These are phyloP conservation scores for Tetrapyrgos nigripes DNA, from an alignment of 1,284 basidiomycete species.

Conservation along the genomic window DNA sequence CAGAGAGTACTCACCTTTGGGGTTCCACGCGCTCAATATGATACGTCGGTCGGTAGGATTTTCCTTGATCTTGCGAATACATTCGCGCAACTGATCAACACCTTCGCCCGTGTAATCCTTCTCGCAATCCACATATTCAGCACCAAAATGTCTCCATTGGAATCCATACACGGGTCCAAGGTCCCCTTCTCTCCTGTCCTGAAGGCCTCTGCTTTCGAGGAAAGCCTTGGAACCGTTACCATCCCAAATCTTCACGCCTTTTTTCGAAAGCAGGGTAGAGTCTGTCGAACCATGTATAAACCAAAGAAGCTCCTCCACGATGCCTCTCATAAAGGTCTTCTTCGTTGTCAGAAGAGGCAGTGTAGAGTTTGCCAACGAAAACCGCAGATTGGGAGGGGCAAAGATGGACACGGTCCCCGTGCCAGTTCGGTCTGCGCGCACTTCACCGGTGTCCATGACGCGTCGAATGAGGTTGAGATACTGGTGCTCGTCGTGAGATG, in stretches of 20 bases:
- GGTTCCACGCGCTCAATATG: constrained; percentile 97
- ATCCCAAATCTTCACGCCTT: constrained; percentile 97
- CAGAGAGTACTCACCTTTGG: constrained; percentile 71
- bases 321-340: constrained; percentile 90
- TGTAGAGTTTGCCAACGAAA: constrained; percentile 76
- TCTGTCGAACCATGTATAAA: constrained; percentile 91
- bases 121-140: constrained; percentile 85
- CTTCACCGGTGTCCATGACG: constrained; percentile 78
- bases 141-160: constrained; percentile 99
- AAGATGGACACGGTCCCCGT: constrained; percentile 92
- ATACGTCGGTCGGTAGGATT: constrained; percentile 97
- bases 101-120: constrained; percentile 87
- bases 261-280: constrained; percentile 77
- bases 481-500: constrained; percentile 80
- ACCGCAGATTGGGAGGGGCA: constrained; percentile 87
- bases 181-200: constrained; percentile 89
- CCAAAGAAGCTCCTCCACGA: constrained; percentile 96
- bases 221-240: constrained; percentile 93
- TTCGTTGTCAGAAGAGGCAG: constrained; percentile 96
- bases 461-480: constrained; percentile 84
- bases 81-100: constrained; percentile 91
- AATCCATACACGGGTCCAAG: constrained; percentile 98
- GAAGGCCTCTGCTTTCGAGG: constrained; percentile 84
- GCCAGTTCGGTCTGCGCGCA: constrained; percentile 88
- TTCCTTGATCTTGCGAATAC: constrained; percentile 91